These are phyloP conservation scores for Lactarius akahatsu DNA, from an alignment of 768 basidiomycete species.

Conservation along the genomic window DNA sequence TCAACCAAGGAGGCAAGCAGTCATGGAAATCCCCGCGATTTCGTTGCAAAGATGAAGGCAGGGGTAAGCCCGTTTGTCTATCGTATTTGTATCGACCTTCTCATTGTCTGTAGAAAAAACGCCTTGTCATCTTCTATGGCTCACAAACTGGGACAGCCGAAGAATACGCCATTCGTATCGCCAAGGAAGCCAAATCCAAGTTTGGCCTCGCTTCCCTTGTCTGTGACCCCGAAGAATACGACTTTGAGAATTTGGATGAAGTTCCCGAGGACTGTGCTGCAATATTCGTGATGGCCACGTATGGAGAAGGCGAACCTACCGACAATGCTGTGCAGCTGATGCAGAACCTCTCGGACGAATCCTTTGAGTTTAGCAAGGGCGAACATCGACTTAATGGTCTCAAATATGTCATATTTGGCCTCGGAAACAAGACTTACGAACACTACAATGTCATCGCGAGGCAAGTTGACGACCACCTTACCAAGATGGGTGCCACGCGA, in stretches of 20 bases:
- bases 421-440: slow-evolving; percentile 93
- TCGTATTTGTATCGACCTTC: slow-evolving; percentile 15
- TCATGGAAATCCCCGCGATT: slow-evolving; percentile 88
- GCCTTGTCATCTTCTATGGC: slow-evolving; percentile 95
- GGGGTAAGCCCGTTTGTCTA: slow-evolving; percentile 55
- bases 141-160: slow-evolving; percentile 99
- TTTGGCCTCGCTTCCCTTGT: slow-evolving; percentile 95
- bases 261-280: slow-evolving; percentile 84
- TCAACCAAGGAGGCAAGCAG: slow-evolving; percentile 48
- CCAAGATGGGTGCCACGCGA: slow-evolving; percentile 77
- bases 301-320: slow-evolving; percentile 98
- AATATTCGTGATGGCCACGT: slow-evolving; percentile 97
- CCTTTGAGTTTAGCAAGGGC: slow-evolving; percentile 84
- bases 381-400: slow-evolving; percentile 73
- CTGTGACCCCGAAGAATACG: slow-evolving; percentile 98
- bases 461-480: slow-evolving; percentile 69
- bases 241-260: slow-evolving; percentile 93
- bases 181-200: slow-evolving; percentile 96
- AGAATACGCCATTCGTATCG: slow-evolving; percentile 95
- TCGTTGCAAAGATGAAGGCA: slow-evolving; percentile 91
- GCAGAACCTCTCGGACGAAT: slow-evolving; percentile 86
- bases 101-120: slow-evolving; percentile 72
- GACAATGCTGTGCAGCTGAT: slow-evolving; percentile 95
- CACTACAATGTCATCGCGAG: slow-evolving; percentile 92
- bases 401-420: slow-evolving; percentile 92